Evolutionary conservation across 495 filamentous ascomycete genomes (phyloP), one percentile per base, ranked within the genome.

Genomic region (Tuber brumale): DNA sequence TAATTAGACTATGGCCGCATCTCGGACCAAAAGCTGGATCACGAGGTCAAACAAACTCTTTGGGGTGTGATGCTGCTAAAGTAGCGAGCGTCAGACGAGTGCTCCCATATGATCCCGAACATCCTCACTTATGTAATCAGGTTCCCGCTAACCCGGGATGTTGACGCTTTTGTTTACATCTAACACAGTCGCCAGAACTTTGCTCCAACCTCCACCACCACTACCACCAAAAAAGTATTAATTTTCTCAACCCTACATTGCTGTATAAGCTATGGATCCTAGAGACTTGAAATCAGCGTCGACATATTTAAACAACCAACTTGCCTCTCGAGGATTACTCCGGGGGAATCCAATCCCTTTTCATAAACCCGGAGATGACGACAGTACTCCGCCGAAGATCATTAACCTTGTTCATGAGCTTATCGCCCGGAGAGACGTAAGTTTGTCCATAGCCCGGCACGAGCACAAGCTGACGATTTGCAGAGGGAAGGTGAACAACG

Each of bases 361-460:
- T 83, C 90, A 92, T 76, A 85, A 89, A 44, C 93, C 93, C 21
- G 89, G 91, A 71, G 88, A 89, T 76, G 88, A 86, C 71, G 90
- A 91, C 44, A 90, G 88, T 35, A 93, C 93, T 6, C 95, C 94
- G 90, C 91, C 91, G 70, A 89, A 90, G 78, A 89, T 97, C 81
- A 97, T 99, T 83, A 93, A 93, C 82, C 86, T 97, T 66, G 90
- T 99, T 69, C 96, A 99, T 82, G 95, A 99, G 82, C 84, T 99
- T 74, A 92, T 98, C 45, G 79, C 74, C n/a, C 75, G 81, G n/a
- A 71, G 79, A 70, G 81, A 83, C 77, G 80, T 81, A 72, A 44
- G 71, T 73, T 57, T 66, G 6, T 9, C 66, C n/a, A 19, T 35
- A 48, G 18, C 12, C n/a, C 35, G 21, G 35, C n/a, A 35, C 31